Base-by-base conservation (phyloP, 805 yeast species). In the Schwanniomyces pseudopolymorphus region DNA sequence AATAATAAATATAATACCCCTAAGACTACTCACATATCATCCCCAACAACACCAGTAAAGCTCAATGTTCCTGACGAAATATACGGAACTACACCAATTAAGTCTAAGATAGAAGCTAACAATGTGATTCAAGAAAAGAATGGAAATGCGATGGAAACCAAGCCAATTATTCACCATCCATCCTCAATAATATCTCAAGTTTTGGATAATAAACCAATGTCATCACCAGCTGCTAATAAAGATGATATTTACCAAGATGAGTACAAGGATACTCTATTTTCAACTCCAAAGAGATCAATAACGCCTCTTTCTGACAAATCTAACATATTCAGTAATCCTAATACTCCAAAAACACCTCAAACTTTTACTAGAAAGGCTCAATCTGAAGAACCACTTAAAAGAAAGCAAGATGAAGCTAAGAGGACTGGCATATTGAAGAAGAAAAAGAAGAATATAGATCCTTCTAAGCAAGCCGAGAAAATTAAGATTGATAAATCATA, bases 341-440 rank as follows among this genome's bases (percentile, higher is more conserved):
- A 47, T 50, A 33, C 39, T 2, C 55, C 57, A 7, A 38, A 22
- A 9, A 24, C 22, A n/a, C 19, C 21, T 4, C 16, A 24, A 14
- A 11, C 27, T 16, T 9, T 22, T 14, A 7, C 40, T 24, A 56
- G 64, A 50, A 62, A 62, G 47, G 69, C 72, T 0, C 55, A 51
- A 19, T 63, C 72, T 11, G 74, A 63, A 52, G 74, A 70, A 47
- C 69, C 74, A n/a, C 55, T 54, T 13, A 46, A 53, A 13, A 38
- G 40, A 24, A n/a, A 14, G 13, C 19, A 11, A 14, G 40, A 38
- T n/a, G 40, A 24, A 13, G 24, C 31, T n/a, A 16, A 14, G n/a
- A 28, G 26, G 14, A 28, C 13, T 13, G 1, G 16, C 19, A 13
- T 16, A 16, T 5, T 13, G 10, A 38, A 38, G 39, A 43, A 31